Conservation (phyloP, 176 grass and related monocot species). For the Aegilops longissima region DNA sequence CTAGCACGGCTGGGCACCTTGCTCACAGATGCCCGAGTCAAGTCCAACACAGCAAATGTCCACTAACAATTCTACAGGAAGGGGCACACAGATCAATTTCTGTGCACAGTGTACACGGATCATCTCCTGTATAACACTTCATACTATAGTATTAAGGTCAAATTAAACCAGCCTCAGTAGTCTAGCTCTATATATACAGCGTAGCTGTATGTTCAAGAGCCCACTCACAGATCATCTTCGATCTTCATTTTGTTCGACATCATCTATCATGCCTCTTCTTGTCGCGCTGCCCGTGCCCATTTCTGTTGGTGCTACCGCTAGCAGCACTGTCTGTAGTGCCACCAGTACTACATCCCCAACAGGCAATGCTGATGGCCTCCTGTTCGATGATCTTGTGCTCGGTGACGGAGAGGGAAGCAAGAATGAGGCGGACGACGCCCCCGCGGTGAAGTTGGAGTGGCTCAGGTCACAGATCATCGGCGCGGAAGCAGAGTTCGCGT, state of each 20-base stretch:
- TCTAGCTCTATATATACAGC: background rate
- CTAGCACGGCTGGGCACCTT: background rate
- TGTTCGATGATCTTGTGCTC: constrained; percentile 33
- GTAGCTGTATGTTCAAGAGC: background rate
- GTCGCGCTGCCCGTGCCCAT: background rate
- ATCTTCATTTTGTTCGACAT: too few relatives aligned
- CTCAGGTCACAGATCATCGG: constrained; percentile 41
- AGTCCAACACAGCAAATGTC: background rate
- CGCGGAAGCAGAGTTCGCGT: constrained; percentile 45
- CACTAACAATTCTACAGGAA: background rate
- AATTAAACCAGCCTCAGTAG: background rate
- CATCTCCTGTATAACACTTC: background rate
- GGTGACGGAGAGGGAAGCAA: background rate
- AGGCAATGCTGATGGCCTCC: background rate
- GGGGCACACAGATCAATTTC: background rate
- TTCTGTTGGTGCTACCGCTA: background rate
- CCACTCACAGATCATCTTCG: too few relatives aligned
- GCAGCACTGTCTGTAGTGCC: too few relatives aligned
- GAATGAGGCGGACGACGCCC: background rate
- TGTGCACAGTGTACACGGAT: too few relatives aligned
- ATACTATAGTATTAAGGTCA: background rate
- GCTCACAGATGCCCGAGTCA: background rate
- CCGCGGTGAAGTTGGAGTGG: constrained; percentile 18
- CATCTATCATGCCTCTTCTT: constrained; percentile 10
- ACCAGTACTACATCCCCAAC: too few relatives aligned